Evolutionary conservation across 768 basidiomycete species (phyloP).

Genomic region (Mrakia blollopis): DNA sequence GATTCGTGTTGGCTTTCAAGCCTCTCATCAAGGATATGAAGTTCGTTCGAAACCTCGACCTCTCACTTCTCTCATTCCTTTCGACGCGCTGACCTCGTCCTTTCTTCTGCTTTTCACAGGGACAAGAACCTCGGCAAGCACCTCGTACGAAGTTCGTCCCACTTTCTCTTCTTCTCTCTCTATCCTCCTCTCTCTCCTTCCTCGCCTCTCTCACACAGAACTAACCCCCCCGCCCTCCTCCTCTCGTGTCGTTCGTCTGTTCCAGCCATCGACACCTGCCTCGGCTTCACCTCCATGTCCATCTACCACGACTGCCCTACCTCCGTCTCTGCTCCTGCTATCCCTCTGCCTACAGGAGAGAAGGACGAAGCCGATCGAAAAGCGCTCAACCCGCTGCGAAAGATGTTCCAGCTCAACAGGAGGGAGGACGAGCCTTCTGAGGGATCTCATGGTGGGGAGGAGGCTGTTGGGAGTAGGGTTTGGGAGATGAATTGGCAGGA

Average conservation of each 20-base stretch:
- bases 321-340: not conserved
- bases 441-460: not conserved
- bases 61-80: not conserved
- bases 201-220: not conserved
- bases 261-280: constrained; percentile 22
- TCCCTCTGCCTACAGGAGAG: not conserved
- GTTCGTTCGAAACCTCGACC: constrained; percentile 6
- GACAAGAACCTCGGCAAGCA: constrained; percentile 4
- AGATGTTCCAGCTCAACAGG: constrained; percentile 1
- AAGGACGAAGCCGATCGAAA: constrained; percentile 1
- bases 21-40: constrained; percentile 14
- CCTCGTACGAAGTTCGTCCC: constrained; percentile 8
- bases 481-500: constrained; percentile 26
- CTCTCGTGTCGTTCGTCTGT: not conserved
- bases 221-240: not conserved
- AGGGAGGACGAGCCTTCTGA: constrained; percentile 10
- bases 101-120: not conserved
- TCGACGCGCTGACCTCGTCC: not conserved
- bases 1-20: constrained; percentile 16
- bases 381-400: constrained; percentile 26
- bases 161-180: not conserved
- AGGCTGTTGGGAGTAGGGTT: constrained; percentile 12
- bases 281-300: constrained; percentile 18
- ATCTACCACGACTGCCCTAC: constrained; percentile 12
- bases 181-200: not conserved